Evolutionary conservation across 140 eudicot species (phyloP).

Genomic region (Senecio squalidus): DNA sequence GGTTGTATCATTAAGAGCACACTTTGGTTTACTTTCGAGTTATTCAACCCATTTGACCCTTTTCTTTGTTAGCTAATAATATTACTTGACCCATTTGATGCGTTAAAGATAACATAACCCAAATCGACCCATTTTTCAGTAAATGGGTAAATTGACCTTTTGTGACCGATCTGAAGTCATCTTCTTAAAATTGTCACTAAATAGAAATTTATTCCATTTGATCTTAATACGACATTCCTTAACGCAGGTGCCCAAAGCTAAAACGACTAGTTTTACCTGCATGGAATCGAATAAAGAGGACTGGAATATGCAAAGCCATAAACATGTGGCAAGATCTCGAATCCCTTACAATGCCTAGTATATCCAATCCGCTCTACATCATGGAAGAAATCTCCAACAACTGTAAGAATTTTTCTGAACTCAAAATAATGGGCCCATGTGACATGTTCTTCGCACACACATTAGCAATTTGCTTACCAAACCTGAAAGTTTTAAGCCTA

Average conservation of each 20-base stretch:
- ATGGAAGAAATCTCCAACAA: constrained; percentile 51
- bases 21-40: too few species aligned
- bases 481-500: constrained; percentile 54
- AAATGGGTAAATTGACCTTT: too few species aligned
- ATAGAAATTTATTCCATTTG: not conserved
- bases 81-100: too few species aligned
- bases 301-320: constrained; percentile 54
- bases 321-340: constrained; percentile 60
- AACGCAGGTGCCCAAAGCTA: constrained; percentile 54
- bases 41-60: too few species aligned
- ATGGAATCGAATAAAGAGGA: constrained; percentile 59
- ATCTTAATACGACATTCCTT: not conserved
- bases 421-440: constrained; percentile 62
- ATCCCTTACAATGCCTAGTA: constrained; percentile 66
- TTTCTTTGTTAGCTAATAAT: too few species aligned
- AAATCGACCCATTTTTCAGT: too few species aligned
- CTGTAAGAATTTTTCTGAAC: constrained; percentile 57
- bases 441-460: constrained; percentile 39
- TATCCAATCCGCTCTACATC: constrained; percentile 44
- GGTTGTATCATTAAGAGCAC: too few species aligned
- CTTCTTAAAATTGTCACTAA: not conserved
- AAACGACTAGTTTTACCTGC: constrained; percentile 69
- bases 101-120: too few species aligned
- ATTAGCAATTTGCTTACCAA: constrained; percentile 35
- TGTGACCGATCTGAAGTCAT: too few species aligned